Percentiles rank a stretch among this genome's conserved stretches.
Conservation (phyloP, 495 filamentous ascomycete genomes). For the Platismatia glauca region DNA sequence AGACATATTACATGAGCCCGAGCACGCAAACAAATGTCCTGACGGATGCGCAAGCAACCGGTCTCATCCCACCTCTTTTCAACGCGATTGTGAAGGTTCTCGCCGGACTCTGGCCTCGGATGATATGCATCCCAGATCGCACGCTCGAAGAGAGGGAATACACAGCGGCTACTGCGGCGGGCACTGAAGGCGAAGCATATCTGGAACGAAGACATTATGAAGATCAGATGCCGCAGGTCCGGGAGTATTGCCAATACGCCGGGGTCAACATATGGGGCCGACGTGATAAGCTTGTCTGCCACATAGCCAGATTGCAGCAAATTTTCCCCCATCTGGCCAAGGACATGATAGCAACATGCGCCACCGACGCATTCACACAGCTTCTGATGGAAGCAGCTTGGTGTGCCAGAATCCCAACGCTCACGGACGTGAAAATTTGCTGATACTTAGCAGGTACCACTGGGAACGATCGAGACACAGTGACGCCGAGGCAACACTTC, state of each 20-base stretch:
- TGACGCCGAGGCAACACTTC: neutral
- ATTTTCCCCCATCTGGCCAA: neutral
- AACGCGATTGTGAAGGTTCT: neutral
- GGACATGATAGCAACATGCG: neutral
- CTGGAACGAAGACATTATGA: neutral
- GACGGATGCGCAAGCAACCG: neutral
- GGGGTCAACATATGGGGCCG: neutral
- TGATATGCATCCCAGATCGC: neutral
- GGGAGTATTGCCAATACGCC: neutral
- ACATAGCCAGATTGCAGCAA: neutral
- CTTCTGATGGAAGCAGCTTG: slow-evolving; percentile 8
- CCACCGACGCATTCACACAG: neutral
- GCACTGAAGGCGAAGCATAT: neutral
- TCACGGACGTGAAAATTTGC: neutral
- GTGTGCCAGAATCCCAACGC: neutral
- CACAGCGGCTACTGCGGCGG: neutral
- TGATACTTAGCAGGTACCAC: neutral
- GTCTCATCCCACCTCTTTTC: neutral
- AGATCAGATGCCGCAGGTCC: neutral
- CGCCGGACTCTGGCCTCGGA: neutral
- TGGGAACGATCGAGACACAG: neutral
- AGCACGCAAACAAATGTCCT: neutral
- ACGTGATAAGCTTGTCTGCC: slow-evolving; percentile 1
- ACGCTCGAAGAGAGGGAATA: neutral
- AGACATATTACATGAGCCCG: neutral